A percentile compares a stretch with the other conserved stretches of the same genome.
These are phyloP conservation scores for Acmispon strigosus DNA, from an alignment of 306 rosid genomes.

Conservation along the genomic window DNA sequence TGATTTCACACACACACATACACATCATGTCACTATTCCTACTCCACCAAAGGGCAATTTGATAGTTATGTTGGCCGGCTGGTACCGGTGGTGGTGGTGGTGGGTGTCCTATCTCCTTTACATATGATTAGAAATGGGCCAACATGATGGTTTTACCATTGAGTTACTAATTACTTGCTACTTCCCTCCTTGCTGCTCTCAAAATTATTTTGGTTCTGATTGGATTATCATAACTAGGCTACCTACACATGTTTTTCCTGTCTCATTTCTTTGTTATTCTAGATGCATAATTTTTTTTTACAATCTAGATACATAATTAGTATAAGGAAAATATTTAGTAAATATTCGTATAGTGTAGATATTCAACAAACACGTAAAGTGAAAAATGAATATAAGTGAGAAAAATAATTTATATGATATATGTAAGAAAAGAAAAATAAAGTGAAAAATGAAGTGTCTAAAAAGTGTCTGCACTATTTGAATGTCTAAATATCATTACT, in stretches of 20 bases:
- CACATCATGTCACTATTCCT: slow-evolving; percentile 9
- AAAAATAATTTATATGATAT: no score
- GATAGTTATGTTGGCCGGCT: not conserved
- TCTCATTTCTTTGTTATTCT: not conserved
- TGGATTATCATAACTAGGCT: slow-evolving; percentile 32
- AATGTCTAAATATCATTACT: no score
- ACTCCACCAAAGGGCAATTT: slow-evolving; percentile 23
- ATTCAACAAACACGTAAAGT: no score
- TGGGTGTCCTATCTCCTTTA: slow-evolving; percentile 25
- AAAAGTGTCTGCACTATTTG: no score
- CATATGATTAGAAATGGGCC: slow-evolving; percentile 35
- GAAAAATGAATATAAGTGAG: no score
- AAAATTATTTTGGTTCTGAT: slow-evolving; percentile 17
- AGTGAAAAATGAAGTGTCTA: no score
- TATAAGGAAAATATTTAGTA: no score
- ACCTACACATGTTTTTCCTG: not conserved
- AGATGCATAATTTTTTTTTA: not conserved
- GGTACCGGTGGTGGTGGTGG: slow-evolving; percentile 9
- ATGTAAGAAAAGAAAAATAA: no score
- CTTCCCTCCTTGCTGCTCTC: slow-evolving; percentile 3
- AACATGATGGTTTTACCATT: not conserved
- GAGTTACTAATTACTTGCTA: not conserved
- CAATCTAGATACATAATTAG: no score
- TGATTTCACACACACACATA: not conserved
- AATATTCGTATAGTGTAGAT: no score